These are phyloP conservation scores for Suillus brevipes DNA, from an alignment of 768 basidiomycete species.

Conservation along the genomic window DNA sequence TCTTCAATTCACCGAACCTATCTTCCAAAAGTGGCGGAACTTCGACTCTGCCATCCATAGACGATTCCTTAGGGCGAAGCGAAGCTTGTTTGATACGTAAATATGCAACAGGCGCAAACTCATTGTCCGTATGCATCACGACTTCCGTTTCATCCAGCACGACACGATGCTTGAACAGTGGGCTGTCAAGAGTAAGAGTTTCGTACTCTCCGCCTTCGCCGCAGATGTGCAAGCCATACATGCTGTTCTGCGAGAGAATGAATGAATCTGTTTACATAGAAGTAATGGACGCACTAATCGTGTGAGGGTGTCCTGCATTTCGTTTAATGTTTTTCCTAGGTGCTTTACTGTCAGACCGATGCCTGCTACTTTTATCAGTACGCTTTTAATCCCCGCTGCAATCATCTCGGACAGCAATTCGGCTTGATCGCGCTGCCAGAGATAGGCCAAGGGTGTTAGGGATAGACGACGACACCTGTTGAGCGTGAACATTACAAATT, in stretches of 20 bases:
- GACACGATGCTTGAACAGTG: conserved; percentile 81
- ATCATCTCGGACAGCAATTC: conserved; percentile 89
- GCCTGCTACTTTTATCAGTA: conserved; percentile 95
- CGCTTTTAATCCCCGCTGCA: conserved; percentile 68
- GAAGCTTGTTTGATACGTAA: conserved; percentile 72
- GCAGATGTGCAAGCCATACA: conserved; percentile 91
- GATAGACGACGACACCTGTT: conserved; percentile 77
- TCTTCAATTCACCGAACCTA: conserved; percentile 16
- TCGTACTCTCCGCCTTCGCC: conserved; percentile 99
- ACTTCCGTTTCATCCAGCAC: conserved; percentile 66
- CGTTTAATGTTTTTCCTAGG: conserved; percentile 70
- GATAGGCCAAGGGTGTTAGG: conserved; percentile 78
- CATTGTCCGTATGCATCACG: conserved; percentile 76
- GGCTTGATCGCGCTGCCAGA: conserved; percentile 94
- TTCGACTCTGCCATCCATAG: conserved; percentile 19
- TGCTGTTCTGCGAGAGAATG: conserved; percentile 51
- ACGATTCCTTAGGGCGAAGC: conserved; percentile 53
- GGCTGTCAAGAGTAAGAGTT: conserved; percentile 86
- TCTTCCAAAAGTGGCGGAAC: conserved; percentile 54
- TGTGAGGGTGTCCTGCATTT: conserved; percentile 72
- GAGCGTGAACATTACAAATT: conserved; percentile 5
- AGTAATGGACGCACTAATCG: conserved; percentile 56
- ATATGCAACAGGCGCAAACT: conserved; percentile 90
- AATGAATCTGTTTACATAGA: background rate
- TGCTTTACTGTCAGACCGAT: conserved; percentile 80